Conservation (phyloP, 495 filamentous ascomycete genomes). For the Aspergillus heteromorphus region DNA sequence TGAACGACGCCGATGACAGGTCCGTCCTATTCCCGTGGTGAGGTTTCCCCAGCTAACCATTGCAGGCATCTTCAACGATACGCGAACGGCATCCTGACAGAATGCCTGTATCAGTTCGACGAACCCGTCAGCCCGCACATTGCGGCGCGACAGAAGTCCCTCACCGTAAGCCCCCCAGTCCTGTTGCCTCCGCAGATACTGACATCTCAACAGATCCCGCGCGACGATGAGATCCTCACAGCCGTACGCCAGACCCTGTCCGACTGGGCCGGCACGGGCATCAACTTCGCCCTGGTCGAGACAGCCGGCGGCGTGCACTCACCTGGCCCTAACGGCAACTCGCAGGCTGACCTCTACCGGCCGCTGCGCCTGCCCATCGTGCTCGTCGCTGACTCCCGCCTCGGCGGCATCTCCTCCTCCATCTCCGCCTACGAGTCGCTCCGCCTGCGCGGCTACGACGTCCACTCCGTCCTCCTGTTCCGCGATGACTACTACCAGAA, state of each 20-base stretch:
- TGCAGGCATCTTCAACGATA: slow-evolving; percentile 54
- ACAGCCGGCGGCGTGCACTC: slow-evolving; percentile 75
- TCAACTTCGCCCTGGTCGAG: slow-evolving; percentile 56
- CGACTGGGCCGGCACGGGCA: slow-evolving; percentile 31
- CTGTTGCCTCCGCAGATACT: background rate
- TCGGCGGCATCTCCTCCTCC: slow-evolving; percentile 70
- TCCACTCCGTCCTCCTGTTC: slow-evolving; percentile 61
- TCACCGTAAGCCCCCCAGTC: slow-evolving; percentile 10
- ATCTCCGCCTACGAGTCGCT: slow-evolving; percentile 74
- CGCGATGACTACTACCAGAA: slow-evolving; percentile 58
- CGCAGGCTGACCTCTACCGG: slow-evolving; percentile 69
- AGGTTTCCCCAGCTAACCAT: background rate
- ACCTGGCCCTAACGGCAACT: slow-evolving; percentile 64
- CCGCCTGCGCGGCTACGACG: slow-evolving; percentile 65
- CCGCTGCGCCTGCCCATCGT: slow-evolving; percentile 66
- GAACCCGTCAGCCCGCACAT: slow-evolving; percentile 71
- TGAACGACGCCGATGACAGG: slow-evolving; percentile 62
- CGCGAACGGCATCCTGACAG: slow-evolving; percentile 45
- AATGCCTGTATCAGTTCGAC: slow-evolving; percentile 63
- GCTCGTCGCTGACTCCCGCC: slow-evolving; percentile 61
- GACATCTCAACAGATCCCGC: slow-evolving; percentile 29
- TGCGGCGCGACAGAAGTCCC: slow-evolving; percentile 45
- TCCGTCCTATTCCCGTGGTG: slow-evolving; percentile 24
- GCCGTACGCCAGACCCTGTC: slow-evolving; percentile 42
- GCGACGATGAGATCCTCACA: slow-evolving; percentile 43